These are phyloP conservation scores for Puya raimondii DNA, from an alignment of 176 grass and related monocot genomes.

Conservation along the genomic window DNA sequence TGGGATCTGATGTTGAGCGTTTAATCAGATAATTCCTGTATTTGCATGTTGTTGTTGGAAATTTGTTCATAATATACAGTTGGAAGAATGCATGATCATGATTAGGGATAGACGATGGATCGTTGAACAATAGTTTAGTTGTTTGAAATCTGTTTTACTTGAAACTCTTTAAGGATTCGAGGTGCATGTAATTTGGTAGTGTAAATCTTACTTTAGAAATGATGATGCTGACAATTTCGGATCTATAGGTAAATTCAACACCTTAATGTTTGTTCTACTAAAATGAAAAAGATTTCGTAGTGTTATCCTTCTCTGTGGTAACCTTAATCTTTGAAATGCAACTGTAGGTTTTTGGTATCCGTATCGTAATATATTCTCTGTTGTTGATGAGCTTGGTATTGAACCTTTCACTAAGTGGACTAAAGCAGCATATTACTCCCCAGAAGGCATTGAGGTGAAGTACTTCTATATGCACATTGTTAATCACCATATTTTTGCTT, in stretches of 20 bases:
- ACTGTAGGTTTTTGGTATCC: slow-evolving; percentile 76
- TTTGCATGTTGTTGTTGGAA: too few species aligned
- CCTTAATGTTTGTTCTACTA: too few species aligned
- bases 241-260: background rate
- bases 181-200: background rate
- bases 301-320: slow-evolving; percentile 2
- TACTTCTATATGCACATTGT: slow-evolving; percentile 4
- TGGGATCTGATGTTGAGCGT: background rate
- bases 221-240: background rate
- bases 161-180: background rate
- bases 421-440: slow-evolving; percentile 60
- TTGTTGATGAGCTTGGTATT: slow-evolving; percentile 67
- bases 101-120: too few species aligned
- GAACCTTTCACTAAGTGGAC: slow-evolving; percentile 73
- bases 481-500: background rate
- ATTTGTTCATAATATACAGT: too few species aligned
- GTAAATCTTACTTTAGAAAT: background rate
- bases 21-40: too few species aligned
- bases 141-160: too few species aligned
- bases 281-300: background rate
- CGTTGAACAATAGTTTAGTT: too few species aligned
- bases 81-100: too few species aligned
- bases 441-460: slow-evolving; percentile 47
- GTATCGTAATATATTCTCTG: slow-evolving; percentile 73
- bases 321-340: background rate